Percentiles rank a stretch among this genome's conserved stretches.
phyloP scores from a whole-genome alignment of 176 grass and related monocot species.

The Avena atlantica region DNA sequence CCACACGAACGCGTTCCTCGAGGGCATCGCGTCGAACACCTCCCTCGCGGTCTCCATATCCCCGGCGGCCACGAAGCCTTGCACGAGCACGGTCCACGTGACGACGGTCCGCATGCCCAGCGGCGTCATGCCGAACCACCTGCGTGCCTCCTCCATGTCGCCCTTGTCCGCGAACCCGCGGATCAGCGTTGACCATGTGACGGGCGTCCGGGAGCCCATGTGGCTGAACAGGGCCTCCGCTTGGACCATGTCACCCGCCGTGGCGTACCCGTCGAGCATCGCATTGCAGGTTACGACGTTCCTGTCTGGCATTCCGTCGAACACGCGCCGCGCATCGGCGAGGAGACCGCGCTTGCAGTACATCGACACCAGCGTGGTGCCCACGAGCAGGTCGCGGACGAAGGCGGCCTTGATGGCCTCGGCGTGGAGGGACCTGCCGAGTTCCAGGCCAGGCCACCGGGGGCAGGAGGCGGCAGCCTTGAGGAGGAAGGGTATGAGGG shows the following conservation, averaged over 20 bases:
- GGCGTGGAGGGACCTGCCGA: slow-evolving; percentile 56
- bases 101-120: slow-evolving; percentile 48
- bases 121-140: slow-evolving; percentile 50
- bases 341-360: slow-evolving; percentile 53
- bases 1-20: slow-evolving; percentile 65
- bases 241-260: slow-evolving; percentile 43
- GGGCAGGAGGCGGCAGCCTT: slow-evolving; percentile 41
- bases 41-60: slow-evolving; percentile 60
- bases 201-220: slow-evolving; percentile 32
- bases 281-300: slow-evolving; percentile 57
- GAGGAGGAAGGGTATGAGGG: slow-evolving; percentile 61
- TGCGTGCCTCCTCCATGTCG: slow-evolving; percentile 39
- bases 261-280: slow-evolving; percentile 54
- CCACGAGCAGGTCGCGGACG: slow-evolving; percentile 41
- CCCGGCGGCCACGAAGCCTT: slow-evolving; percentile 45
- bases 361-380: slow-evolving; percentile 66
- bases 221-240: slow-evolving; percentile 42
- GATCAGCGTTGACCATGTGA: slow-evolving; percentile 58
- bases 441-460: neutral
- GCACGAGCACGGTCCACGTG: slow-evolving; percentile 66
- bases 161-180: slow-evolving; percentile 56
- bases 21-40: slow-evolving; percentile 64
- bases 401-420: slow-evolving; percentile 49
- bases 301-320: slow-evolving; percentile 58
- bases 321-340: slow-evolving; percentile 37